Conservation (phyloP, 1,284 basidiomycete genomes). For the Lentinula novae-zelandiae region DNA sequence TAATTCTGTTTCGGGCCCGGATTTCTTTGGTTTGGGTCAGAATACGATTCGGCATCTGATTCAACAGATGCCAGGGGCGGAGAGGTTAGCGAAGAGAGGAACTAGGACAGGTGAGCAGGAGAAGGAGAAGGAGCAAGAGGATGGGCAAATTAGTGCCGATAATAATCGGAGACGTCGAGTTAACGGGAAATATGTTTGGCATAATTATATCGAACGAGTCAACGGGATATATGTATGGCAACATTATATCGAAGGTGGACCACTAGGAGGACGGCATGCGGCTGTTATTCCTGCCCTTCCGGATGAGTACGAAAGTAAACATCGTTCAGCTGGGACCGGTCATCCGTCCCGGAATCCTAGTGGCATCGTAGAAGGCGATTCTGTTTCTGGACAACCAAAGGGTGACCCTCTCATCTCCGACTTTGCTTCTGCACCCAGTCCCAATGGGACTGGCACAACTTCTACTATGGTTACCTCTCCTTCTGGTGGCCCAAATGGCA, state of each 20-base stretch:
- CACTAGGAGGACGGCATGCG: slow-evolving; percentile 71
- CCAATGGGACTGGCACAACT: neutral
- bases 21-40: slow-evolving; percentile 80
- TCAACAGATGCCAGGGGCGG: slow-evolving; percentile 70
- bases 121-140: neutral
- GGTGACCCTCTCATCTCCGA: neutral
- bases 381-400: neutral
- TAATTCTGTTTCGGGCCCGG: slow-evolving; percentile 80
- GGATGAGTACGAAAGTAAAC: slow-evolving; percentile 40
- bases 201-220: slow-evolving; percentile 60
- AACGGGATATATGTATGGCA: slow-evolving; percentile 75
- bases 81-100: slow-evolving; percentile 37
- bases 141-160: neutral
- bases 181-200: slow-evolving; percentile 70
- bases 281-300: slow-evolving; percentile 73
- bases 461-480: neutral
- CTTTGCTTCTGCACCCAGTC: neutral
- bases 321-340: neutral
- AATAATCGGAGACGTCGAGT: neutral
- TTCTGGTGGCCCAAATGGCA: neutral
- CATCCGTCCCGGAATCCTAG: too few relatives aligned
- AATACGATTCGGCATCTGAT: slow-evolving; percentile 84
- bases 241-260: slow-evolving; percentile 75
- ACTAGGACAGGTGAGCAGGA: neutral
- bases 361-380: neutral